These are phyloP conservation scores for Flaveria floridana DNA, from an alignment of 140 eudicot species.

Conservation along the genomic window DNA sequence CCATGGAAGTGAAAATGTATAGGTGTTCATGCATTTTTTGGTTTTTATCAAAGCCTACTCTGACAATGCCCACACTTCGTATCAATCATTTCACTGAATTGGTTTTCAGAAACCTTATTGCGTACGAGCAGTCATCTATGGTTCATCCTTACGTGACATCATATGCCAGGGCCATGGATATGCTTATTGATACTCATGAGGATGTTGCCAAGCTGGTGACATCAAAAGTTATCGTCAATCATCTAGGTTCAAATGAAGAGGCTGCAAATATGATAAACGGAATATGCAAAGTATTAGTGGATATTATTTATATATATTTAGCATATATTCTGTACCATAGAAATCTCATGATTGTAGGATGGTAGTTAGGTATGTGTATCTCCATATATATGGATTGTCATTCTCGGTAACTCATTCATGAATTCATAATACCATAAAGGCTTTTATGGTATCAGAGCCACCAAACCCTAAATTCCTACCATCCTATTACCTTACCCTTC, in stretches of 20 bases:
- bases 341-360: no score
- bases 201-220: slow-evolving; percentile 4
- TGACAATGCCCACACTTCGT: not conserved
- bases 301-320: no score
- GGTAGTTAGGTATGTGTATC: no score
- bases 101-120: not conserved
- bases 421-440: no score
- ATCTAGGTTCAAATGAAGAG: slow-evolving; percentile 2
- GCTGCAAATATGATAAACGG: slow-evolving; percentile 1
- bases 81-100: not conserved
- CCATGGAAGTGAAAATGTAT: not conserved
- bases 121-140: not conserved
- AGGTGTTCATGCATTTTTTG: not conserved
- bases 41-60: not conserved
- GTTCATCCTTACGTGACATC: not conserved
- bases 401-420: no score
- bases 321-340: no score
- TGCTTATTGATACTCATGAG: not conserved
- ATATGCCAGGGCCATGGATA: not conserved
- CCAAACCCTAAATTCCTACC: no score
- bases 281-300: no score
- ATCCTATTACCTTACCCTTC: no score
- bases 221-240: not conserved
- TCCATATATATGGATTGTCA: no score
- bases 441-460: no score